These are phyloP conservation scores for fission yeast (Schizosaccharomyces pombe) DNA, from an alignment of 805 yeast species.

Conservation along the genomic window DNA sequence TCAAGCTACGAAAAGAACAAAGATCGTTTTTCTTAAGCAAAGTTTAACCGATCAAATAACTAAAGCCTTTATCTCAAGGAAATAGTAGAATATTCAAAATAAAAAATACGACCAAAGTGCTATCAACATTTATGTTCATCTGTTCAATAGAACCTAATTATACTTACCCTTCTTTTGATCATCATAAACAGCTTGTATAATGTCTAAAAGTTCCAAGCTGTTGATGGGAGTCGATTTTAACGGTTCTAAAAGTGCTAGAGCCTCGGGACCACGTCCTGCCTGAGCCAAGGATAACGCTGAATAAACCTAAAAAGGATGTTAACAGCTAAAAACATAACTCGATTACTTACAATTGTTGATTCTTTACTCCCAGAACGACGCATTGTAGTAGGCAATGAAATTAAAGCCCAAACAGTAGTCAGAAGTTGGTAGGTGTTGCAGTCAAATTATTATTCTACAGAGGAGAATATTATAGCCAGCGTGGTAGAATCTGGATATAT, in stretches of 20 bases:
- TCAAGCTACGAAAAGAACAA: not conserved
- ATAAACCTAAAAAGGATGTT: not conserved
- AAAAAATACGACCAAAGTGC: too few species aligned
- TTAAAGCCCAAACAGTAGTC: too few species aligned
- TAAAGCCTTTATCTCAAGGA: not conserved
- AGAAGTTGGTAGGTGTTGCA: too few species aligned
- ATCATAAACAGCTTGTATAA: not conserved
- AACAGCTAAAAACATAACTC: not conserved
- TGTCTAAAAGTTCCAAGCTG: not conserved
- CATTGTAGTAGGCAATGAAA: not conserved
- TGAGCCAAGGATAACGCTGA: not conserved
- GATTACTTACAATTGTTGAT: not conserved
- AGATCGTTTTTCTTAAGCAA: not conserved
- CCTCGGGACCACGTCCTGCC: conserved; percentile 2
- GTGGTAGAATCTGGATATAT: too few species aligned
- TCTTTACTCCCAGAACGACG: not conserved
- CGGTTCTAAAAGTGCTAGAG: not conserved
- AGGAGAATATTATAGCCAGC: too few species aligned
- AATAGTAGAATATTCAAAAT: too few species aligned
- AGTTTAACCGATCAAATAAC: not conserved
- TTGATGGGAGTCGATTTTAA: not conserved
- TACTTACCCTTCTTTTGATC: not conserved
- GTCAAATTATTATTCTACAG: too few species aligned
- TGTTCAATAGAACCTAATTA: too few species aligned
- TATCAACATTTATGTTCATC: too few species aligned